Conservation (phyloP, 2,329 filamentous ascomycete species). For the Metarhizium anisopliae region DNA sequence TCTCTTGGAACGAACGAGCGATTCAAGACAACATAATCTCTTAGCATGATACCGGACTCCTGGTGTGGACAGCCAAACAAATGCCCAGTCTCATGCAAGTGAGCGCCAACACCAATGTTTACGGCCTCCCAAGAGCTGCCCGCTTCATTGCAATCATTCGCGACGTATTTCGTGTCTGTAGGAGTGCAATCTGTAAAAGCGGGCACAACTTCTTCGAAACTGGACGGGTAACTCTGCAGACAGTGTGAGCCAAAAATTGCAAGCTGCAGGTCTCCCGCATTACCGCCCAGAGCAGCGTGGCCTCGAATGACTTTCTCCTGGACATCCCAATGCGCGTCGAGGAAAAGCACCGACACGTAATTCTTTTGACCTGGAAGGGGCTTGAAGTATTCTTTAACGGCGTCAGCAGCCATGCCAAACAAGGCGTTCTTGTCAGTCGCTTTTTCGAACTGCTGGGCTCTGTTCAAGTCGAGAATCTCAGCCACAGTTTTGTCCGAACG, state of each 20-base stretch:
- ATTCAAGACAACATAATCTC: conserved; percentile 79
- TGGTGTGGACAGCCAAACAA: conserved; percentile 85
- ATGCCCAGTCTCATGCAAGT: conserved; percentile 85
- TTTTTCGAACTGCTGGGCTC: conserved; percentile 66
- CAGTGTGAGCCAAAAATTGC: conserved; percentile 90
- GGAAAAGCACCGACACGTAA: conserved; percentile 77
- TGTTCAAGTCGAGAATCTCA: conserved; percentile 69
- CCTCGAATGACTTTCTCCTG: conserved; percentile 60
- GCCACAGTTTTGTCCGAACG: conserved; percentile 74
- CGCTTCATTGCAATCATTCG: conserved; percentile 78
- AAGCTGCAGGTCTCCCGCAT: conserved; percentile 64
- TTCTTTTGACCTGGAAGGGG: conserved; percentile 69
- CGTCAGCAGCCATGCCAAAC: conserved; percentile 67
- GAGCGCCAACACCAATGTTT: conserved; percentile 86
- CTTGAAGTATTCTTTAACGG: conserved; percentile 69
- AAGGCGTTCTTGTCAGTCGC: conserved; percentile 65
- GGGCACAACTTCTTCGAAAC: conserved; percentile 80
- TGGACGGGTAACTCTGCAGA: conserved; percentile 82
- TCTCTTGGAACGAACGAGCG: conserved; percentile 75
- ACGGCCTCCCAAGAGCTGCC: conserved; percentile 95
- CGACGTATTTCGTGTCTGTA: conserved; percentile 70
- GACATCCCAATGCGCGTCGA: conserved; percentile 86
- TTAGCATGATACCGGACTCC: conserved; percentile 83
- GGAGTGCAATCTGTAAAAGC: conserved; percentile 86
- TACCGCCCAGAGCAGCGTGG: conserved; percentile 76